Base-by-base conservation (phyloP, 805 yeast genomes). In the Saccharomycopsis amapae region DNA sequence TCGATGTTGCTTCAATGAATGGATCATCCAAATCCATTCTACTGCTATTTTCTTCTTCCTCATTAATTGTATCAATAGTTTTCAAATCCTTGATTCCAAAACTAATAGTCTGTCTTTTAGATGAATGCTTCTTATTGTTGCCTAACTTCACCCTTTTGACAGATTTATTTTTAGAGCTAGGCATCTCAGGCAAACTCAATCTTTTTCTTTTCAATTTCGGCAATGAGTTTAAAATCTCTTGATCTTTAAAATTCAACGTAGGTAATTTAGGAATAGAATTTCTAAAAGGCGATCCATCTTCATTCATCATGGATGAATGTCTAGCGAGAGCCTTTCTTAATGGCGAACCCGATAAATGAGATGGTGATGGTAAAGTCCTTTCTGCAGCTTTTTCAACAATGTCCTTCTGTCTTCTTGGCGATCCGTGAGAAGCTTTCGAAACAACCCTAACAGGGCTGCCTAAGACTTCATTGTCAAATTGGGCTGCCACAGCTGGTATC, bases 321-420 rank as follows among this genome's bases (percentile, higher is more conserved):
- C 18, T 35, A 24, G 35, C n/a, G 28, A 46, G 23, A 3, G 48
- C 46, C 20, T 50, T 40, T 26, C 53, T 25, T 13, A 50, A 38
- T n/a, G 53, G 53, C 2, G 53, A 50, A 20, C 48, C 46, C 4
- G 22, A 22, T 12, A 50, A 18, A 5, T 36, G 33, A 22, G 40
- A 20, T 12, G 53, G 50, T 17, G 42, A 31, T 4, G 53, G 50
- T 19, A 50, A 25, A 13, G 7, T 23, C 20, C 47, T 36, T 22
- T 34, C 38, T 12, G 26, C 23, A 31, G 25, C 41, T 17, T 30
- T 32, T 34, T 45, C 35, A 18, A 33, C 31, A 12, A 36, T 34
- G 13, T 28, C n/a, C 10, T 17, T 23, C 15, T 39, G 36, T 39
- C 33, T 39, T 24, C 33, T 25, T 7, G 43, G 39, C 3, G 38